Base-by-base conservation (phyloP, 2,329 filamentous ascomycete genomes). In the Orbilia brochopaga region DNA sequence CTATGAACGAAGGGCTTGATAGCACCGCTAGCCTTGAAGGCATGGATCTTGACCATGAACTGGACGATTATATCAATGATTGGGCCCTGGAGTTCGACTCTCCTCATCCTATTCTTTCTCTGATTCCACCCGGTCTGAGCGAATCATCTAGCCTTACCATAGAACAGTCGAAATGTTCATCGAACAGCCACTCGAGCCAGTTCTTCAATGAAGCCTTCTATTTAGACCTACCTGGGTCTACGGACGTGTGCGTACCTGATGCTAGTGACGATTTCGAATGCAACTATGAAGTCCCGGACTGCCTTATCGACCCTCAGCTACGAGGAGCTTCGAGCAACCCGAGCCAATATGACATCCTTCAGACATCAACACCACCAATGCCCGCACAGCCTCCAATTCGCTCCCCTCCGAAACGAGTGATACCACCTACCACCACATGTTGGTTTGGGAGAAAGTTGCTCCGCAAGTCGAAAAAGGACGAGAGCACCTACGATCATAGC, bases 41-140 rank as follows among this genome's bases (percentile, higher is more conserved):
- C 48, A 50, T 57, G 30, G 32, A 60, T 27, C 44, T 65, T 8
- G 40, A 24, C 11, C 60, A 72, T 46, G 67, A 72, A 23, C 44
- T 72, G 11, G 60, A 72, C 56, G 60, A 72, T 5, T 72, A 65
- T 32, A 72, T 72, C 27, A 64, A 61, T 40, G 40, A 42, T 48
- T 65, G 59, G 44, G 42, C 23, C 27, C 21, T 56, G 10, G 60
- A 56, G 27, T 7, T 19, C 24, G 19, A 27, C 23, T n/a, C 17
- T 21, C 11, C 50, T 6, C 13, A 32, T 10, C 2, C 23, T 15
- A 30, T 2, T 15, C 21, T 27, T 19, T 7, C 19, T 23, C 5
- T 13, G 3, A 15, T 27, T 30, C 50, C 50, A 30, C 24, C 30
- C 7, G 30, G 5, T 32, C 30, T 23, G 1, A 15, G 7, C 19